Percentiles rank a stretch among this genome's conserved stretches.
phyloP scores from a whole-genome alignment of 2,329 filamentous ascomycete genomes.

The Neofusicoccum laricinum region DNA sequence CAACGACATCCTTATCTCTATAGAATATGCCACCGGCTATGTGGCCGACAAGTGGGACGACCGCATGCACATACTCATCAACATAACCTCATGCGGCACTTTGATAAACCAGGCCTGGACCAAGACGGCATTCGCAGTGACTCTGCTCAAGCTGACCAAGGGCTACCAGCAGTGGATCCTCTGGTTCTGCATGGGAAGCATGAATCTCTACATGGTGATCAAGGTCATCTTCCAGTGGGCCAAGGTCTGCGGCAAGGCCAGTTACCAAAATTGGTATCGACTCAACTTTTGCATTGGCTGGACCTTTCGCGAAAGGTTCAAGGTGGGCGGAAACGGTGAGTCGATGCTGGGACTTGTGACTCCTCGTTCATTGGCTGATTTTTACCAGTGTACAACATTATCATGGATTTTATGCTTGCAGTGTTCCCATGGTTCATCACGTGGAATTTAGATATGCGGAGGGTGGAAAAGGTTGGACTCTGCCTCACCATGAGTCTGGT shows the following conservation, averaged over 20 bases:
- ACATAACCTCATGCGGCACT: conserved; percentile 39
- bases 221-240: conserved; percentile 53
- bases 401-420: conserved; percentile 54
- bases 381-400: conserved; percentile 49
- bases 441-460: conserved; percentile 48
- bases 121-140: conserved; percentile 41
- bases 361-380: conserved; percentile 18
- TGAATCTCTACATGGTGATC: conserved; percentile 49
- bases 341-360: background rate
- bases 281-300: conserved; percentile 45
- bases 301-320: conserved; percentile 43
- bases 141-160: conserved; percentile 43
- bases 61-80: conserved; percentile 54
- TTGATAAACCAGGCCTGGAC: conserved; percentile 36
- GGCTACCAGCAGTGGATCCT: conserved; percentile 43
- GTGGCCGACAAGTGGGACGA: conserved; percentile 49
- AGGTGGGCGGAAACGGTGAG: conserved; percentile 52
- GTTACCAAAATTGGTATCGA: conserved; percentile 49
- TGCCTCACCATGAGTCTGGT: conserved; percentile 50
- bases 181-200: conserved; percentile 50
- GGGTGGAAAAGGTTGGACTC: conserved; percentile 50
- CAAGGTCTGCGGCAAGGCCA: conserved; percentile 42
- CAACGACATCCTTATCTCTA: conserved; percentile 47
- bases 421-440: conserved; percentile 51
- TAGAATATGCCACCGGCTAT: conserved; percentile 51